Evolutionary conservation across 139 green algal genomes (phyloP), one percentile per base, ranked within the genome.

Genomic region (Astrephomene gubernaculifera): DNA sequence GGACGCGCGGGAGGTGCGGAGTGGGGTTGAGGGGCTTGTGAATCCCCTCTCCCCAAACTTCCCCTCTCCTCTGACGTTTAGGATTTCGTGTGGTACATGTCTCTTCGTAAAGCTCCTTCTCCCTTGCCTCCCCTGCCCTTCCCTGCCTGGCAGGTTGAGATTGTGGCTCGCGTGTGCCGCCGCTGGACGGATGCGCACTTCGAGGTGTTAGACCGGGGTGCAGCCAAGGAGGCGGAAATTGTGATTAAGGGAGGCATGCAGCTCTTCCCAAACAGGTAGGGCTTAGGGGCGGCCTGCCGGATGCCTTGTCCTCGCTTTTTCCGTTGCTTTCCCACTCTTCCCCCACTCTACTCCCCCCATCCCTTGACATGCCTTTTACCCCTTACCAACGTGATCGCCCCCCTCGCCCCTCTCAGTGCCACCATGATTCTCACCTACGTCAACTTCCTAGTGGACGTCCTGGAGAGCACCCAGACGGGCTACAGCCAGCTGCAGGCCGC

Each of bases 141-240:
- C 17, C 49, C 49, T 57, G 49, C 71, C 12, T 4, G 35, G 1
- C 76, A 83, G 76, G 76, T 83, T 69, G 89, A 93, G 89, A 87
- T 93, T 6, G 80, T 76, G 33, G 63, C 83, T 0, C 87, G 90
- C n/a, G 83, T 79, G 31, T 89, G 76, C 74, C 84, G 90, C 36
- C 78, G 79, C 33, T 88, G 81, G 79, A 85, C 79, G 7, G 79
- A 75, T 33, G 64, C 65, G 65, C 79, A 85, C 33, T 83, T 49
- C 43, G 76, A 83, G 76, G 60, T 83, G 21, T 60, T 72, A 10
- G 76, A 83, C 76, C 14, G 60, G 12, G 41, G 0, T 27, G 76
- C 60, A 7, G 76, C 61, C 27, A 83, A 83, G 76, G 76, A 83
- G 61, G 63, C 79, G 19, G 79, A 85, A 64, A 75, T 75, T 33